These are phyloP conservation scores for Bipolaris sorokiniana DNA, from an alignment of 2,329 filamentous ascomycete genomes.

Conservation along the genomic window DNA sequence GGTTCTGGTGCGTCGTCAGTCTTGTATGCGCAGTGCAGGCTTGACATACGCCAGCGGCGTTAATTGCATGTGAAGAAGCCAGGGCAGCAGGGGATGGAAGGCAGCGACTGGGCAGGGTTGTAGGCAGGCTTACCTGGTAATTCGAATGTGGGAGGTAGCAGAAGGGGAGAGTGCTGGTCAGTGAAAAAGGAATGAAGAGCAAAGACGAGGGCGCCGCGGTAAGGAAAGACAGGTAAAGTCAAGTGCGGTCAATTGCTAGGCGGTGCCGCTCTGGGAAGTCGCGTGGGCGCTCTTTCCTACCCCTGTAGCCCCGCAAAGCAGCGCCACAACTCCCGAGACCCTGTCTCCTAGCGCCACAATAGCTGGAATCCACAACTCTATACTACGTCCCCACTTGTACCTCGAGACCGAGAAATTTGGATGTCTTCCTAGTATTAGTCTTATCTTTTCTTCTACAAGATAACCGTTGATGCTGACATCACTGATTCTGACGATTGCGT, in stretches of 20 bases:
- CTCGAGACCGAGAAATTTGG: no score
- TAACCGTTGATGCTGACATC: no score
- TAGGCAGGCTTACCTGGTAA: neutral
- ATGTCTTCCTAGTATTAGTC: no score
- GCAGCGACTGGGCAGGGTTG: neutral
- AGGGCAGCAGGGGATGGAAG: neutral
- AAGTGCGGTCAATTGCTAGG: conserved; percentile 7
- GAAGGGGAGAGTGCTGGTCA: neutral
- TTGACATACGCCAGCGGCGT: conserved; percentile 1
- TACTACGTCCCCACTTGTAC: no score
- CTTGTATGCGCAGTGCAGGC: neutral
- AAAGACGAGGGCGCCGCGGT: conserved; percentile 5
- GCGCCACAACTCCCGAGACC: conserved; percentile 16
- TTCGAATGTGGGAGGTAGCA: neutral
- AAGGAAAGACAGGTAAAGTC: neutral
- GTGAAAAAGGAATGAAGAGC: neutral
- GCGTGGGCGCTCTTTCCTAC: conserved; percentile 21
- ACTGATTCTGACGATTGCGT: no score
- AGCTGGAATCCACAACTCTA: no score
- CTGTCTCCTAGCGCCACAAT: neutral
- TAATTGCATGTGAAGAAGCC: conserved; percentile 15
- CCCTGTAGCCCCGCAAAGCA: conserved; percentile 21
- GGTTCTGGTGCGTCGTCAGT: conserved; percentile 15
- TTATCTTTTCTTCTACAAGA: no score
- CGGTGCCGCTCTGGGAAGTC: conserved; percentile 18